Percentiles rank a stretch among this genome's conserved stretches.
Evolutionary conservation across 352 stramenopile genomes (phyloP).

Genomic region (Globisporangium iwayamae): DNA sequence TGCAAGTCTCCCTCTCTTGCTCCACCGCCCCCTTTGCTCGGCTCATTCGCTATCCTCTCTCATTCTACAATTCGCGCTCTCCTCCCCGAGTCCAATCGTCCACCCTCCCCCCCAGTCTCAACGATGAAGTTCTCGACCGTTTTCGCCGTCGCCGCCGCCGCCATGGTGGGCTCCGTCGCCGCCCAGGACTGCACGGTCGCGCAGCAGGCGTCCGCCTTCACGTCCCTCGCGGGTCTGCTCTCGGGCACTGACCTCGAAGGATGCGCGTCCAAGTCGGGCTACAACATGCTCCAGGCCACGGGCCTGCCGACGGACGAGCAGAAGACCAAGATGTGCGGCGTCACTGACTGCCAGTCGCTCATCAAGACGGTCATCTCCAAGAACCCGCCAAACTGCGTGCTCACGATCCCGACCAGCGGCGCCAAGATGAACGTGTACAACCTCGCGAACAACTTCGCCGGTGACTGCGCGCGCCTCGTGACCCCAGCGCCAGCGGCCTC

Average conservation of each 20-base stretch:
- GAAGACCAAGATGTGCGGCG: constrained; percentile 36
- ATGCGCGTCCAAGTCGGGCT: constrained; percentile 25
- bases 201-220: constrained; percentile 24
- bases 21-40: neutral
- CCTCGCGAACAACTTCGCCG: constrained; percentile 53
- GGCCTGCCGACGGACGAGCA: constrained; percentile 26
- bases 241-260: constrained; percentile 14
- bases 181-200: constrained; percentile 17
- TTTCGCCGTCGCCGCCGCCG: constrained; percentile 22
- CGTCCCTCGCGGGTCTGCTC: constrained; percentile 24
- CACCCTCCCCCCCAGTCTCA: neutral
- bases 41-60: neutral
- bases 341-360: constrained; percentile 26
- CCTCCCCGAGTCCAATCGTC: constrained; percentile 14
- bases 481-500: constrained; percentile 2
- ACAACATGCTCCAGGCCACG: constrained; percentile 37
- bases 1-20: too few relatives aligned
- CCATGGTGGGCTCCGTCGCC: constrained; percentile 18
- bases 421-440: constrained; percentile 35
- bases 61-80: constrained; percentile 17
- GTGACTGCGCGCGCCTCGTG: constrained; percentile 21
- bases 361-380: constrained; percentile 26
- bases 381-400: constrained; percentile 33
- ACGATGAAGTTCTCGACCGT: constrained; percentile 9
- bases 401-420: constrained; percentile 34